These are phyloP conservation scores for Nicotiana benthamiana DNA, from an alignment of 257 asterid species.

Conservation along the genomic window DNA sequence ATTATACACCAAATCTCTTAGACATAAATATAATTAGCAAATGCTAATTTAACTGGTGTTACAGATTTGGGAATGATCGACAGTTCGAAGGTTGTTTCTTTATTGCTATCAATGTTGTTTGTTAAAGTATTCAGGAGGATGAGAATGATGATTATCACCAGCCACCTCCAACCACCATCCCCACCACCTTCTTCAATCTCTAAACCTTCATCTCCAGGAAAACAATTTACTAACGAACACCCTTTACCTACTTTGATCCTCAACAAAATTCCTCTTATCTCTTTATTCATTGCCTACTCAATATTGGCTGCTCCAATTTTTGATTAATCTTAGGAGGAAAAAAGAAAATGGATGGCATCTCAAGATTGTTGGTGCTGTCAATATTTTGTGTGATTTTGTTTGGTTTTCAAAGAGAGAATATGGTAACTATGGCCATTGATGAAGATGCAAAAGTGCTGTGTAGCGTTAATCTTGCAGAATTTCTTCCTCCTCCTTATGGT, in stretches of 20 bases:
- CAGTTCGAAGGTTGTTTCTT: constrained; percentile 12
- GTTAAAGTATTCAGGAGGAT: constrained; percentile 39
- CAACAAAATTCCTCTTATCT: constrained; percentile 1
- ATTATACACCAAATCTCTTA: constrained; percentile 5
- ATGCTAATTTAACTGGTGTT: neutral
- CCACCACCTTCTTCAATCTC: constrained; percentile 40
- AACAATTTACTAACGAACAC: neutral
- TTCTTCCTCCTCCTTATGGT: constrained; percentile 80
- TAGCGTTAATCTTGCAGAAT: constrained; percentile 45
- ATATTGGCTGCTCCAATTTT: constrained; percentile 3
- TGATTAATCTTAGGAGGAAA: neutral
- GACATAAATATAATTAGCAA: constrained; percentile 1
- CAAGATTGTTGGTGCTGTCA: constrained; percentile 13
- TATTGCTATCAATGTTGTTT: constrained; percentile 11
- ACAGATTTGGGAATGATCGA: constrained; percentile 21
- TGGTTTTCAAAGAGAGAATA: constrained; percentile 8
- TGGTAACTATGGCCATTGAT: constrained; percentile 16
- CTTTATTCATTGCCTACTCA: constrained; percentile 6
- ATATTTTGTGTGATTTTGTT: constrained; percentile 13
- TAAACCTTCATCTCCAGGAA: constrained; percentile 16
- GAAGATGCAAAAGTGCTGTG: constrained; percentile 33
- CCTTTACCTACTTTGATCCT: neutral
- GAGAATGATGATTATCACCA: constrained; percentile 50
- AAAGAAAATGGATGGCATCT: constrained; percentile 30
- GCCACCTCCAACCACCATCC: constrained; percentile 66